Percentiles rank a stretch among this genome's conserved stretches.
phyloP scores from a whole-genome alignment of 495 filamentous ascomycete species.

The Xeromyces bisporus region DNA sequence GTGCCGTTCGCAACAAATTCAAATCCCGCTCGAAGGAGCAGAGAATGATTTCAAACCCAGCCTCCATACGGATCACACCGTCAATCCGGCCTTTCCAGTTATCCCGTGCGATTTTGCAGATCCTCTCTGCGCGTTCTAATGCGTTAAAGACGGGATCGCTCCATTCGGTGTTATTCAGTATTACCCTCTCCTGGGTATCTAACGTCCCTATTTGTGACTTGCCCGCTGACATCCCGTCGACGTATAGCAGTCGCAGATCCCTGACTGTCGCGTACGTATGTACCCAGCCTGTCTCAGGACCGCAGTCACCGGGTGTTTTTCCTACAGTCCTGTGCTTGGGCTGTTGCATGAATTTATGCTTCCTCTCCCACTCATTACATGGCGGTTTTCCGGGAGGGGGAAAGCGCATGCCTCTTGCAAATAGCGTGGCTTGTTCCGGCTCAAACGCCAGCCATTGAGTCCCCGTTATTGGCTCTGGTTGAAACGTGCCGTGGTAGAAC shows the following conservation, averaged over 20 bases:
- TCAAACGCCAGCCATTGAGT: conserved; percentile 58
- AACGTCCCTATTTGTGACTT: conserved; percentile 42
- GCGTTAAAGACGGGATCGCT: conserved; percentile 16
- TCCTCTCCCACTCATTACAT: neutral
- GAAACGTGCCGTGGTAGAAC: conserved; percentile 43
- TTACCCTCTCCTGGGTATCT: conserved; percentile 40
- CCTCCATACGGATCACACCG: conserved; percentile 49
- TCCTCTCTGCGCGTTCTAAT: conserved; percentile 22
- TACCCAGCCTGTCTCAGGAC: conserved; percentile 28
- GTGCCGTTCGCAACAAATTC: conserved; percentile 13
- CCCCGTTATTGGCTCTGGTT: conserved; percentile 20
- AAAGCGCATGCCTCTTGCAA: conserved; percentile 16
- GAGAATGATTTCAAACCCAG: conserved; percentile 53
- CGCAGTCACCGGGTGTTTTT: neutral
- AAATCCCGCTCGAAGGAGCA: conserved; percentile 38
- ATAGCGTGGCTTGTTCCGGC: conserved; percentile 47
- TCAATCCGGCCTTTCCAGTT: conserved; percentile 36
- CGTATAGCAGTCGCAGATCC: conserved; percentile 38
- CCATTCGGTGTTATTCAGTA: conserved; percentile 17
- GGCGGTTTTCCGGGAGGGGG: conserved; percentile 2
- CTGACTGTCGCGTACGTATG: conserved; percentile 35
- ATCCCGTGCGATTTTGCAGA: conserved; percentile 31
- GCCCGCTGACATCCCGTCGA: conserved; percentile 44
- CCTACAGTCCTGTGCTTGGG: neutral
- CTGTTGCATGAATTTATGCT: neutral